These are phyloP conservation scores for Didymella pomorum DNA, from an alignment of 2,329 filamentous ascomycete species.

Conservation along the genomic window DNA sequence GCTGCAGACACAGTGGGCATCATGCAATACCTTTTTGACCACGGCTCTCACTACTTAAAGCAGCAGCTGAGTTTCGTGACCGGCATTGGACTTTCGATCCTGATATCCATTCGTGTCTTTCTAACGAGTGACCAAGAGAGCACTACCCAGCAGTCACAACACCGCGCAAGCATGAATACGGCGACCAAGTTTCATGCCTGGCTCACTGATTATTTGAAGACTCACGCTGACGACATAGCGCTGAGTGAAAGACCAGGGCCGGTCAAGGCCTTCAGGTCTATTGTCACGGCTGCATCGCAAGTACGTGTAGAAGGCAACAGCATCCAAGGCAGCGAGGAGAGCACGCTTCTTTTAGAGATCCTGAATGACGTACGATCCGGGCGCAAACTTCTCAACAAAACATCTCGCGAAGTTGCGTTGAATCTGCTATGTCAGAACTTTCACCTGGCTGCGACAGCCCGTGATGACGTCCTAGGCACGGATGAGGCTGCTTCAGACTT, in stretches of 20 bases:
- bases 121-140: constrained; percentile 77
- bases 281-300: constrained; percentile 73
- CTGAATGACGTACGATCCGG: constrained; percentile 73
- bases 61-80: constrained; percentile 77
- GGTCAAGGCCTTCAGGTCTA: constrained; percentile 67
- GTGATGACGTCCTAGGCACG: constrained; percentile 72
- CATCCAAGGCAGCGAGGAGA: constrained; percentile 75
- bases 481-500: constrained; percentile 70
- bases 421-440: constrained; percentile 80
- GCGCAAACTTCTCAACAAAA: constrained; percentile 71
- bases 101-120: constrained; percentile 81
- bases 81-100: constrained; percentile 78
- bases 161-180: constrained; percentile 77
- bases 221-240: constrained; percentile 52
- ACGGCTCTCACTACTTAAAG: constrained; percentile 70
- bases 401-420: constrained; percentile 74
- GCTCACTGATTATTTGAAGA: constrained; percentile 74
- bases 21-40: constrained; percentile 79
- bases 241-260: constrained; percentile 38
- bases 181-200: constrained; percentile 79
- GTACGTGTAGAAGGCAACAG: constrained; percentile 75
- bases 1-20: constrained; percentile 90
- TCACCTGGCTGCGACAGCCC: constrained; percentile 63
- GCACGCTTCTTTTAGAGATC: constrained; percentile 79
- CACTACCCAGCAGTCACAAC: constrained; percentile 85